A percentile compares a stretch with the other conserved stretches of the same genome.
phyloP scores from a whole-genome alignment of 148 eudicot species.

The Beta vulgaris region DNA sequence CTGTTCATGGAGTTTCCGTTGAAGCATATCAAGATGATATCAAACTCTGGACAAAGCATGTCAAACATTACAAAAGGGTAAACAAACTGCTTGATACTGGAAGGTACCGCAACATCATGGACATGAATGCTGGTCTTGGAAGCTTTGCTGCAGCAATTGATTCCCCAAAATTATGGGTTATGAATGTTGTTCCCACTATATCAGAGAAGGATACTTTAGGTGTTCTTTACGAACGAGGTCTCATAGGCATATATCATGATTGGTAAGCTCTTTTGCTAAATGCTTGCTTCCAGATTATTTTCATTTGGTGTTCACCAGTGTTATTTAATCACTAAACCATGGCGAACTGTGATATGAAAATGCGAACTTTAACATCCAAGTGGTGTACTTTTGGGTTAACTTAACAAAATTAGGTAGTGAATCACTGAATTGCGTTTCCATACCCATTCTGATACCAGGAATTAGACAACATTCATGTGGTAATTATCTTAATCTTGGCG shows the following conservation, averaged over 20 bases:
- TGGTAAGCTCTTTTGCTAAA: too few relatives aligned
- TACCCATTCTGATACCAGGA: too few relatives aligned
- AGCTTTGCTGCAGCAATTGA: slow-evolving; percentile 53
- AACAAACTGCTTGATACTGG: slow-evolving; percentile 48
- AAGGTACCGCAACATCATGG: slow-evolving; percentile 58
- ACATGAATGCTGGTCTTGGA: slow-evolving; percentile 56
- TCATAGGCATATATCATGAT: slow-evolving; percentile 59
- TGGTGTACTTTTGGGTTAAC: too few relatives aligned
- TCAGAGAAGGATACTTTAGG: slow-evolving; percentile 48
- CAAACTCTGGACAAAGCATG: slow-evolving; percentile 44
- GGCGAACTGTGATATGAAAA: too few relatives aligned
- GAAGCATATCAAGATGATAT: slow-evolving; percentile 40
- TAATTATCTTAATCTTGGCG: too few relatives aligned
- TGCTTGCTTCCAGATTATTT: too few relatives aligned
- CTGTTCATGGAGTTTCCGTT: slow-evolving; percentile 36
- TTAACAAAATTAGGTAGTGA: too few relatives aligned
- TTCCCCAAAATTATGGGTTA: slow-evolving; percentile 49
- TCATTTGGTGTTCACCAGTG: too few relatives aligned
- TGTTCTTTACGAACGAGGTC: slow-evolving; percentile 47
- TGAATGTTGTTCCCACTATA: slow-evolving; percentile 53
- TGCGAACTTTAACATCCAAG: too few relatives aligned
- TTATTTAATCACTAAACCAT: too few relatives aligned
- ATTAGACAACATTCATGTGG: too few relatives aligned
- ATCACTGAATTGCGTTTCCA: too few relatives aligned
- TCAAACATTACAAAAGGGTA: slow-evolving; percentile 40